These are phyloP conservation scores for Phaeosphaeria sp. DNA, from an alignment of 2,329 filamentous ascomycete genomes.

Conservation along the genomic window DNA sequence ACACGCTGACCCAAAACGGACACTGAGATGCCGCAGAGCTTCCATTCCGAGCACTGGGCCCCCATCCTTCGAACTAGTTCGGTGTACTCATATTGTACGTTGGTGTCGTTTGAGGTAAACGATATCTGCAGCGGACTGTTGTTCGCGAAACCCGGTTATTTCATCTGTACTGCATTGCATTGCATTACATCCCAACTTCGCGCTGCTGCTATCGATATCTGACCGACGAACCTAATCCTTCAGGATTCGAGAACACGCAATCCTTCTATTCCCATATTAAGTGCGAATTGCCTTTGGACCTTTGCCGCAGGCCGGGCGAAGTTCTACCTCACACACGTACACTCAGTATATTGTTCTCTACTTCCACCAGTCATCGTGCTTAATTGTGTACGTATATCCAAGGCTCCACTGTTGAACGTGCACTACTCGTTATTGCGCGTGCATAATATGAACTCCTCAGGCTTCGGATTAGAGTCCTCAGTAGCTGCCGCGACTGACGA, in stretches of 20 bases:
- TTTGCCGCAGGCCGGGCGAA: no score
- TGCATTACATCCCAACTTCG: background rate
- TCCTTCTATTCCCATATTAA: no score
- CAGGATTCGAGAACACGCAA: background rate
- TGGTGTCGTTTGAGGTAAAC: background rate
- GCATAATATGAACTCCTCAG: no score
- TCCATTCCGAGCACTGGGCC: no score
- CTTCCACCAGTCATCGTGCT: background rate
- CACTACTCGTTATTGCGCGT: background rate
- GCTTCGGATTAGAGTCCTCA: no score
- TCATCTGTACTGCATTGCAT: background rate
- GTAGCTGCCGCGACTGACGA: no score
- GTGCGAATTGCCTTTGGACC: background rate
- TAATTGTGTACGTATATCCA: no score
- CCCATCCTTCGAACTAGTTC: no score
- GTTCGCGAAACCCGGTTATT: background rate
- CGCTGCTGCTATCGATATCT: background rate
- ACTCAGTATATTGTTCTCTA: background rate
- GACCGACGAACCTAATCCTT: background rate
- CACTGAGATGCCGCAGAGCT: no score
- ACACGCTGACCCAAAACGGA: no score
- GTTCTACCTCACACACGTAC: background rate
- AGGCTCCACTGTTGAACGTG: no score
- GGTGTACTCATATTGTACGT: no score
- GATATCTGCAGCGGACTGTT: background rate